A percentile compares a stretch with the other conserved stretches of the same genome.
These are phyloP conservation scores for Saturnispora sanitii DNA, from an alignment of 805 yeast genomes.

Conservation along the genomic window DNA sequence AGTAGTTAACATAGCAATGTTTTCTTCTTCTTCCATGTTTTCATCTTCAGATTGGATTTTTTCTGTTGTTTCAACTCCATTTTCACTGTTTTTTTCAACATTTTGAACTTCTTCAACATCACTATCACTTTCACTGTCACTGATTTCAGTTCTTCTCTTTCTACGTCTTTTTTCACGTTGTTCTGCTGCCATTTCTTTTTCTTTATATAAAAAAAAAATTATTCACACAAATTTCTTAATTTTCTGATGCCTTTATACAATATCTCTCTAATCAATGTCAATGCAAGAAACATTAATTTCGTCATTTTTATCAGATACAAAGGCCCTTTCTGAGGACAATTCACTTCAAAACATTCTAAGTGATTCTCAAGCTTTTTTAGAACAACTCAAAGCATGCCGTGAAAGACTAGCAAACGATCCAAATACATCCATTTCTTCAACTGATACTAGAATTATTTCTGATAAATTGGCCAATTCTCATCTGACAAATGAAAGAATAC, in stretches of 20 bases:
- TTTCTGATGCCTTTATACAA: background rate
- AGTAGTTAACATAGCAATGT: background rate
- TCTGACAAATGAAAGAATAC: slow-evolving; percentile 9
- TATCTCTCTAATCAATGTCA: background rate
- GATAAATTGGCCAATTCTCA: slow-evolving; percentile 6
- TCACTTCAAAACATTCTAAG: background rate
- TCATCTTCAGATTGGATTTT: slow-evolving; percentile 6
- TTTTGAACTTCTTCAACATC: no score
- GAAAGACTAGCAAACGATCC: background rate
- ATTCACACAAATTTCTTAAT: no score
- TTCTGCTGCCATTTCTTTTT: background rate
- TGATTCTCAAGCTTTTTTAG: background rate
- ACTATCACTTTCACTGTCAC: background rate
- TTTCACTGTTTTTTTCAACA: no score
- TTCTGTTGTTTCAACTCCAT: slow-evolving; percentile 12
- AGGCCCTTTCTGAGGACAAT: background rate
- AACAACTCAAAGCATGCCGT: background rate
- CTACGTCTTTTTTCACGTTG: background rate
- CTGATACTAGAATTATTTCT: no score
- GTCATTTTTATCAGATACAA: background rate
- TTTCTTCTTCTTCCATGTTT: background rate
- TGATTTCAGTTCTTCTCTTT: background rate
- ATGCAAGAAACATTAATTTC: background rate
- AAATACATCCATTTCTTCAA: background rate
- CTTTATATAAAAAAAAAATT: background rate